These are phyloP conservation scores for Dianthus caryophyllus DNA, from an alignment of 148 eudicot genomes.

Conservation along the genomic window DNA sequence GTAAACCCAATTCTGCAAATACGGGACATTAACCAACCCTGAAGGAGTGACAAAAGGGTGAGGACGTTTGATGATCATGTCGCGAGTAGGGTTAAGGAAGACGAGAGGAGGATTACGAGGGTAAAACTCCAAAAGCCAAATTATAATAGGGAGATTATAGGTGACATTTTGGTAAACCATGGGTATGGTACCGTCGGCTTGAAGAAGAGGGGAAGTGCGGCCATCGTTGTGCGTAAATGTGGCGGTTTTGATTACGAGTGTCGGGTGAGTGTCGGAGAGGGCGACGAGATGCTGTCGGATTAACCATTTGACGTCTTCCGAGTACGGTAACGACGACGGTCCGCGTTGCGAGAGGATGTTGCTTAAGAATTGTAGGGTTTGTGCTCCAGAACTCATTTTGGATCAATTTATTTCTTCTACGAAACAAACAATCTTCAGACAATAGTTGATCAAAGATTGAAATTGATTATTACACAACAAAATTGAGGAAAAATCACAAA, in stretches of 20 bases:
- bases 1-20: constrained; percentile 68
- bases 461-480: too few relatives aligned
- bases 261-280: constrained; percentile 50
- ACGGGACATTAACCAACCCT: constrained; percentile 67
- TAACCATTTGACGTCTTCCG: constrained; percentile 80
- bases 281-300: constrained; percentile 82
- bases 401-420: too few relatives aligned
- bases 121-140: constrained; percentile 81
- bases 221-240: constrained; percentile 90
- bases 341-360: constrained; percentile 84
- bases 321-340: constrained; percentile 65
- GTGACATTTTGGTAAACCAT: constrained; percentile 53
- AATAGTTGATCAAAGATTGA: too few relatives aligned
- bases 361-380: constrained; percentile 72
- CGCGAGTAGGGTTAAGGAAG: constrained; percentile 78
- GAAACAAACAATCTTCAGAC: too few relatives aligned
- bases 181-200: constrained; percentile 84
- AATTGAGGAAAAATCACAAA: too few relatives aligned
- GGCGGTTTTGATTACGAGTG: constrained; percentile 74
- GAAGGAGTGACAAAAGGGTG: constrained; percentile 69
- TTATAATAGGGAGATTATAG: constrained; percentile 74
- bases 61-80: constrained; percentile 78
- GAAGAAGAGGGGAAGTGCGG: constrained; percentile 73
- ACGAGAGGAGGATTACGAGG: constrained; percentile 77
- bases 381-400: too few relatives aligned